Percentiles rank a stretch among this genome's conserved stretches.
Conservation (phyloP, 768 basidiomycete genomes). For the Lentinula lateritia region DNA sequence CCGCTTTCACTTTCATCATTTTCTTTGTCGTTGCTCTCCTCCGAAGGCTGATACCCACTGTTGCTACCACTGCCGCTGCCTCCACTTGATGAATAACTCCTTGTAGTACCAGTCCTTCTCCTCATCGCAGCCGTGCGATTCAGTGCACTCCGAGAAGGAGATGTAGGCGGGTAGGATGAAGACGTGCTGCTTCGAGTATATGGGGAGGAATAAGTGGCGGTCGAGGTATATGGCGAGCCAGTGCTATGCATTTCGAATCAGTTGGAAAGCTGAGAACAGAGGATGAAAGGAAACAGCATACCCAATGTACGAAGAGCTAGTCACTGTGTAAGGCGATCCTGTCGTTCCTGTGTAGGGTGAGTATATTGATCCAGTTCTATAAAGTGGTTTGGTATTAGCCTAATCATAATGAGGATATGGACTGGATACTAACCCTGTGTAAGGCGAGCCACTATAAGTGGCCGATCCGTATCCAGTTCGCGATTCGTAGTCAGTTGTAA, state of each 20-base stretch:
- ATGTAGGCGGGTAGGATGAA: slow-evolving; percentile 31
- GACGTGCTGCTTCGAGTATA: slow-evolving; percentile 11
- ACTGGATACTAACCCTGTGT: background rate
- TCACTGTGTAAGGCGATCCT: slow-evolving; percentile 2
- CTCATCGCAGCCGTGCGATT: slow-evolving; percentile 56
- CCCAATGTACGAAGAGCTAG: slow-evolving; percentile 1
- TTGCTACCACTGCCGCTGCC: slow-evolving; percentile 12
- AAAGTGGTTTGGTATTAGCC: background rate
- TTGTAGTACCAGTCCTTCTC: slow-evolving; percentile 33
- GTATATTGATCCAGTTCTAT: slow-evolving; percentile 4
- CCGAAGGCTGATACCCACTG: slow-evolving; percentile 13
- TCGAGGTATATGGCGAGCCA: slow-evolving; percentile 5
- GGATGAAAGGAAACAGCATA: background rate
- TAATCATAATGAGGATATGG: background rate
- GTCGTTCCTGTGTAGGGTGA: slow-evolving; percentile 17
- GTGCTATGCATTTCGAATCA: background rate
- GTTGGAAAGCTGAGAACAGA: background rate
- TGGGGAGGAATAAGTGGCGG: slow-evolving; percentile 9
- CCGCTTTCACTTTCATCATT: slow-evolving; percentile 17
- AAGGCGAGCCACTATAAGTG: slow-evolving; percentile 5
- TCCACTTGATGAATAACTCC: slow-evolving; percentile 29
- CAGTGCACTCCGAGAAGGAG: slow-evolving; percentile 45
- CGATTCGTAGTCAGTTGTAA: slow-evolving; percentile 6
- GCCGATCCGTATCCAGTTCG: background rate
- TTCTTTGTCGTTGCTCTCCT: slow-evolving; percentile 14